Base-by-base conservation (phyloP, 345 rosid species). In the Toxicodendron radicans region DNA sequence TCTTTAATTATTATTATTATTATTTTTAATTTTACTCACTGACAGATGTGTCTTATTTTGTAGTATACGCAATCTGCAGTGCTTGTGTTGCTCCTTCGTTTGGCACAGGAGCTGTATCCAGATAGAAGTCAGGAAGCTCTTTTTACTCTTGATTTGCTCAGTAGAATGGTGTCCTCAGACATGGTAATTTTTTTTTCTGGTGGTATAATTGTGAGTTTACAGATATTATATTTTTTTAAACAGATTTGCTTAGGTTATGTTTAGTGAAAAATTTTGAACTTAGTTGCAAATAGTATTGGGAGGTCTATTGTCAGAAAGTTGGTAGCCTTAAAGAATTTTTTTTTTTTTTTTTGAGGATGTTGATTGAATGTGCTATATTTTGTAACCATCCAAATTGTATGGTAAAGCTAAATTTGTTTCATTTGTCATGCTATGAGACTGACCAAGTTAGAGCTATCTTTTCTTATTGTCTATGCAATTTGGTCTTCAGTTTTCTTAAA, bases 161-260 rank as follows among this genome's bases (percentile, higher is more conserved):
- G 79, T 78, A 88, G 89, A 70, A 86, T 95, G 92, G 89, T 91
- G 73, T 90, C 94, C 70, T 93, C 76, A 79, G 90, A 86, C 86
- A 79, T 20, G 95, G 99, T 95, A 86, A 84, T 66, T 75, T 30
- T 54, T 17, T 58, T 62, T 23, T 27, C n/a, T 65, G 20, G 60
- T 10, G n/a, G 46, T 75, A 1, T 54, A 48, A 49, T 57, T 80
- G 48, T 75, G 72, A 23, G 30, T 63, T 48, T 21, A 35, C 20
- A 33, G 14, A 8, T 21, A 63, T 33, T 5, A 38, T 38, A 38
- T 5, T 5, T 27, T 71, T 60, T 60, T 18, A 35, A 61, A 60
- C 46, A 72, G 38, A 48, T 51, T 68, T 46, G 6, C 12, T 46
- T 33, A 5, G 17, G 14, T 51, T 33, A 32, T 49, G 32, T 54